These are phyloP conservation scores for Volvariella volvacea DNA, from an alignment of 1,284 basidiomycete genomes.

Conservation along the genomic window DNA sequence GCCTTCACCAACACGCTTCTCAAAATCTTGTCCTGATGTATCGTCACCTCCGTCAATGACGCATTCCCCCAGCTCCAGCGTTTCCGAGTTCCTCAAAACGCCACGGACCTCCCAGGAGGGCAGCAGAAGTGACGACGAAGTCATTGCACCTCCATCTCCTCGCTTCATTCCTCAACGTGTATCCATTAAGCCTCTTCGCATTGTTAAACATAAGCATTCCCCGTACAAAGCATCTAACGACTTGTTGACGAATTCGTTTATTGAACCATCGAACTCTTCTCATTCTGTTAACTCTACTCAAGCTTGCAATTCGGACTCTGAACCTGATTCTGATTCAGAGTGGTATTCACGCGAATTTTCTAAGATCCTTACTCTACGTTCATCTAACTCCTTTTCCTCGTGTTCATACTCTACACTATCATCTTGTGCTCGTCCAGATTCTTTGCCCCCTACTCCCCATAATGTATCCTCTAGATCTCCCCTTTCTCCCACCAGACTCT, in stretches of 20 bases:
- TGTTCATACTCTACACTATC: conserved; percentile 15
- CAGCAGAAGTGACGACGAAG: conserved; percentile 24
- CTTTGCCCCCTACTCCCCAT: conserved; percentile 17
- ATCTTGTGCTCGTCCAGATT: conserved; percentile 25
- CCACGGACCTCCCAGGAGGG: conserved; percentile 23
- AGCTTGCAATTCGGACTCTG: conserved; percentile 19
- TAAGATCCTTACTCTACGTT: conserved; percentile 24
- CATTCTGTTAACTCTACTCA: conserved; percentile 8
- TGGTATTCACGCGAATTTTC: conserved; percentile 35
- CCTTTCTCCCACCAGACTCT: conserved; percentile 8
- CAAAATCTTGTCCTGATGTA: conserved; percentile 8
- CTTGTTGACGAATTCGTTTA: conserved; percentile 10
- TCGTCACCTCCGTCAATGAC: conserved; percentile 23
- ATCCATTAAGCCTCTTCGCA: conserved; percentile 30
- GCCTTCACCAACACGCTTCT: conserved; percentile 22
- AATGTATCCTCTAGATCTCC: conserved; percentile 4
- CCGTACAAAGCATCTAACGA: conserved; percentile 8
- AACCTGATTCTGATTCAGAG: conserved; percentile 31
- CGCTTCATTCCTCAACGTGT: conserved; percentile 21
- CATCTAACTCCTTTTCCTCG: conserved; percentile 15
- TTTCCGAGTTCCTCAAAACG: conserved; percentile 29
- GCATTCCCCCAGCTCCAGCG: conserved; percentile 25
- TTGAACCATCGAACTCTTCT: conserved; percentile 6
- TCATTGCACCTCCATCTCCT: conserved; percentile 15
- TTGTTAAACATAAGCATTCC: conserved; percentile 23